Base-by-base conservation (phyloP, 352 stramenopile genomes). In the Phytophthora rubi region DNA sequence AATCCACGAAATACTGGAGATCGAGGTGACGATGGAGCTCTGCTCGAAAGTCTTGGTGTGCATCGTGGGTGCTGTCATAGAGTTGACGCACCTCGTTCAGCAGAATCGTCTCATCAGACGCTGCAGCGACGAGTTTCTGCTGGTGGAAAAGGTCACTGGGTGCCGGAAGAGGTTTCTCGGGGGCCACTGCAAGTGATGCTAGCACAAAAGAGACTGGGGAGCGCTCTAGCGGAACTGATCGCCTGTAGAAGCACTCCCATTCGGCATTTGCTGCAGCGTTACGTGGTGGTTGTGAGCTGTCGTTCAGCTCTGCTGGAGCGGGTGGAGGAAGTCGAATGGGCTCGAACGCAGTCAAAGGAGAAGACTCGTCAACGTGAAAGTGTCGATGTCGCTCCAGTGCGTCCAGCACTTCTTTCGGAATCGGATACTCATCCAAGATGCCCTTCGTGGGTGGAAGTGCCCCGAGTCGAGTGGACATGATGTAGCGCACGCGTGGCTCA, bases 121-220 rank as follows among this genome's bases (percentile, higher is more conserved):
- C 76, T 12, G 77, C 75, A 0, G 79, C 80, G n/a, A 73, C 67
- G 4, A 86, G 56, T 18, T 80, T 45, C 55, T 88, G 75, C 15
- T 91, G 83, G 53, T 91, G 80, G 53, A 90, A 92, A 33, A 93
- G 77, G 62, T 92, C 81, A 52, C 74, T 91, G 18, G 83, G 71
- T 0, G 80, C 70, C 10, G 80, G 75, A 4, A 91, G 71, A 1
- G 84, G 75, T 28, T 67, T 82, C 56, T 88, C 83, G 0, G 68
- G 65, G 0, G 81, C 71, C 2, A 92, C 76, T 10, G 79, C 64
- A 3, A 94, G 63, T 10, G 86, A 89, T 7, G 80, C 73, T 1
- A 94, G 51, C 39, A 92, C 86, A 32, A 91, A 91, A 13, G 86
- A 94, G 32, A 92, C 65, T 12, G 84, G 85, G 37, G 88, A 82